phyloP scores from a whole-genome alignment of 2,329 filamentous ascomycete genomes.

The Aspergillus fischeri region DNA sequence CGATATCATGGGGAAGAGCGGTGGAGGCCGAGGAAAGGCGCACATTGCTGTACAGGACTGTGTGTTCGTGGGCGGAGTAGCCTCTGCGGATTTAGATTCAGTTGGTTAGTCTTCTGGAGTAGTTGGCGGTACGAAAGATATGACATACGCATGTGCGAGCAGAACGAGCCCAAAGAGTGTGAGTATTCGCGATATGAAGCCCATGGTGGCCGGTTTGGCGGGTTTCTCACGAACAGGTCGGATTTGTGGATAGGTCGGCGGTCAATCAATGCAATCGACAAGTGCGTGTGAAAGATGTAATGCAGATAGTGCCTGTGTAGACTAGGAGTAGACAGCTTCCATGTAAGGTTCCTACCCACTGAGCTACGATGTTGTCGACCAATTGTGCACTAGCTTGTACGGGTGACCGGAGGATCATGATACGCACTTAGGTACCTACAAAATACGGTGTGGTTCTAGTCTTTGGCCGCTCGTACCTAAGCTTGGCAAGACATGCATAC shows the following conservation, averaged over 20 bases:
- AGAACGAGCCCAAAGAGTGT: slow-evolving; percentile 73
- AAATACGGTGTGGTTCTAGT: background rate
- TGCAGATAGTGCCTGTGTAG: background rate
- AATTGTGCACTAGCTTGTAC: slow-evolving; percentile 5
- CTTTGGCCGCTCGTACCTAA: background rate
- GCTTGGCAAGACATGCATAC: background rate
- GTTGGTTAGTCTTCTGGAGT: background rate
- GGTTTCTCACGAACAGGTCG: background rate
- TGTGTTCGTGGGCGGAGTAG: slow-evolving; percentile 94
- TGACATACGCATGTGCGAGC: slow-evolving; percentile 77
- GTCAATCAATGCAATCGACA: background rate
- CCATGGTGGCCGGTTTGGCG: slow-evolving; percentile 49
- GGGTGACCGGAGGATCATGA: background rate
- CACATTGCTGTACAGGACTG: slow-evolving; percentile 62
- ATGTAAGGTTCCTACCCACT: background rate
- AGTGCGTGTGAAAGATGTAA: background rate
- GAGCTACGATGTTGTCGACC: background rate
- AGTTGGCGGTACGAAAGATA: background rate
- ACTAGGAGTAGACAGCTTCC: background rate
- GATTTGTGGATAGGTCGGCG: background rate
- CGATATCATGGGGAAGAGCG: slow-evolving; percentile 77
- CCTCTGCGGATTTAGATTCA: slow-evolving; percentile 55
- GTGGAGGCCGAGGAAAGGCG: slow-evolving; percentile 39
- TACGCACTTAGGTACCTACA: background rate
- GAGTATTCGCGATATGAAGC: slow-evolving; percentile 65